These are phyloP conservation scores for Periconia sp. DNA, from an alignment of 2,329 filamentous ascomycete genomes.

Conservation along the genomic window DNA sequence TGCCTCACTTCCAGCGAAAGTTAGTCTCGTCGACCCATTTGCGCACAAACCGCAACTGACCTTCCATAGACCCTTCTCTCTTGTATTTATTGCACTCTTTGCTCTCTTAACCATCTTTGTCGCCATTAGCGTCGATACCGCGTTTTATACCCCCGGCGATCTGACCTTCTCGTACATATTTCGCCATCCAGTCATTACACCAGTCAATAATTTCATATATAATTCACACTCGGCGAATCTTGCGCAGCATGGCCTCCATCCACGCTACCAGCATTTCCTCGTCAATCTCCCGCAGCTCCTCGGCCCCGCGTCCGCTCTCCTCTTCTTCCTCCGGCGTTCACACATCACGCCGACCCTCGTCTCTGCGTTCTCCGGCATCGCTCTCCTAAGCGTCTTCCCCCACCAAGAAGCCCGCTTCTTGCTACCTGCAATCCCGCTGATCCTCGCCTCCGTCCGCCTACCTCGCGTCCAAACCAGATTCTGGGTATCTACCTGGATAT, in stretches of 20 bases:
- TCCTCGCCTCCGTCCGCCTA: slow-evolving; percentile 74
- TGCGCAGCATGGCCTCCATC: slow-evolving; percentile 60
- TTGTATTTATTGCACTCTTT: slow-evolving; percentile 69
- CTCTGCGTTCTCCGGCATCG: slow-evolving; percentile 75
- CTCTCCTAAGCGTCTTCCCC: slow-evolving; percentile 74
- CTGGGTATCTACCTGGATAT: slow-evolving; percentile 68
- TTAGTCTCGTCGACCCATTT: slow-evolving; percentile 51
- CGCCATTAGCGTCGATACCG: slow-evolving; percentile 82
- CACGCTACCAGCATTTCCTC: slow-evolving; percentile 58
- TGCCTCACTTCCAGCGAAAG: slow-evolving; percentile 86
- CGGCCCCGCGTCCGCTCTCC: slow-evolving; percentile 56
- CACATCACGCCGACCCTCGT: slow-evolving; percentile 64
- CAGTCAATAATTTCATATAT: slow-evolving; percentile 60
- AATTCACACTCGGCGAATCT: slow-evolving; percentile 57
- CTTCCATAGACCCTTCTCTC: slow-evolving; percentile 58
- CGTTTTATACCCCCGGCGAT: slow-evolving; percentile 72
- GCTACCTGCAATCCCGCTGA: slow-evolving; percentile 75
- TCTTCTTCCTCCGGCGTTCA: slow-evolving; percentile 57
- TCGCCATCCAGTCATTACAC: slow-evolving; percentile 58
- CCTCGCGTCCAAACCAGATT: slow-evolving; percentile 60
- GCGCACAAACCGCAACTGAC: not conserved
- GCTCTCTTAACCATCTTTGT: slow-evolving; percentile 71
- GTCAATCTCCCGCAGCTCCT: slow-evolving; percentile 60
- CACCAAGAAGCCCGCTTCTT: slow-evolving; percentile 84
- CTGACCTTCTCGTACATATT: slow-evolving; percentile 71